Percentiles rank a stretch among this genome's conserved stretches.
phyloP scores from a whole-genome alignment of 352 stramenopile genomes.

The Phytophthora pluvialis region DNA sequence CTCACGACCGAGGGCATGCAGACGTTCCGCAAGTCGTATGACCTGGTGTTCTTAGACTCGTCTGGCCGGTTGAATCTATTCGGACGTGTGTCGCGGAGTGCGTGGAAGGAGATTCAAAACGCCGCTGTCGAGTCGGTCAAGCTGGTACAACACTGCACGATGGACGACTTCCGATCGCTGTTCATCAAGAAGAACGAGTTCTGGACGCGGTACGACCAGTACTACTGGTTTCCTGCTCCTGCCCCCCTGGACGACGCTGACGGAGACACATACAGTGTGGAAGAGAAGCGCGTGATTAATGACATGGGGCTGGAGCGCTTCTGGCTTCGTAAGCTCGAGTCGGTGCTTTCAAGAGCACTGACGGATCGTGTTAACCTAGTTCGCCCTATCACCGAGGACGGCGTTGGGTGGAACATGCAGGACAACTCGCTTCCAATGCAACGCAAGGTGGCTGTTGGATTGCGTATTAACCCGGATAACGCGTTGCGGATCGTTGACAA shows the following conservation, averaged over 20 bases:
- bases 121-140: conserved; percentile 65
- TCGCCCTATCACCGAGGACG: conserved; percentile 50
- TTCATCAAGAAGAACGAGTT: conserved; percentile 88
- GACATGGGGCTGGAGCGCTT: conserved; percentile 80
- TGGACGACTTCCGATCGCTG: conserved; percentile 78
- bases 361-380: conserved; percentile 75
- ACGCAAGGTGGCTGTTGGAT: conserved; percentile 76
- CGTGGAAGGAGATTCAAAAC: conserved; percentile 77
- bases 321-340: conserved; percentile 63
- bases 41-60: conserved; percentile 82
- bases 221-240: conserved; percentile 78
- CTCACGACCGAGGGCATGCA: conserved; percentile 72
- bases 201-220: conserved; percentile 89
- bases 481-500: conserved; percentile 90
- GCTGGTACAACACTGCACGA: conserved; percentile 64
- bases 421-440: conserved; percentile 42
- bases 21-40: conserved; percentile 69
- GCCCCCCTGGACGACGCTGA: conserved; percentile 57
- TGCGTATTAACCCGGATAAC: conserved; percentile 82
- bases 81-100: conserved; percentile 60
- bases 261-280: conserved; percentile 62
- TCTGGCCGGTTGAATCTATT: conserved; percentile 82
- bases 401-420: conserved; percentile 60
- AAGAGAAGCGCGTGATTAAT: conserved; percentile 78
- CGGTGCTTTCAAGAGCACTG: conserved; percentile 59